Evolutionary conservation across 495 filamentous ascomycete species (phyloP).

Genomic region (Penicillium herquei): DNA sequence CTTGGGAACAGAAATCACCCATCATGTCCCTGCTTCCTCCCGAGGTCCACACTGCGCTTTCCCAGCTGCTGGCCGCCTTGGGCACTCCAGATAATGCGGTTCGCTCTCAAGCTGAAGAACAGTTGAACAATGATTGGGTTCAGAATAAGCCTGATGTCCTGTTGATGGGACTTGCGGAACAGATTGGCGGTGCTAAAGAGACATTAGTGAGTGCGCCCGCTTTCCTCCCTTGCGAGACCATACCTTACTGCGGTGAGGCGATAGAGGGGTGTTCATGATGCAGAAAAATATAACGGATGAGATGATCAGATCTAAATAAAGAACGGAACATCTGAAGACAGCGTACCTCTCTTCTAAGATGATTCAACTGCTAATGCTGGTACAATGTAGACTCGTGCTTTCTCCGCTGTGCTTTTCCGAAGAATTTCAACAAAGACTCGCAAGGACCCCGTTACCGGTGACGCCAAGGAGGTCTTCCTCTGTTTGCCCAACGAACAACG

Average conservation of each 20-base stretch:
- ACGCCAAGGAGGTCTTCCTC: constrained; percentile 78
- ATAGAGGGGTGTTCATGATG: background rate
- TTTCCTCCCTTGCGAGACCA: constrained; percentile 2
- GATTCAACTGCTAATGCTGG: background rate
- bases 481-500: constrained; percentile 69
- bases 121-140: constrained; percentile 87
- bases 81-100: constrained; percentile 86
- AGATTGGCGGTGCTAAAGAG: constrained; percentile 72
- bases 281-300: background rate
- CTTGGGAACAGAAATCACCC: constrained; percentile 31
- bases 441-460: constrained; percentile 67
- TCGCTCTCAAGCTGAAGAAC: constrained; percentile 82
- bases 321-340: background rate
- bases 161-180: constrained; percentile 90
- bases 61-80: constrained; percentile 79
- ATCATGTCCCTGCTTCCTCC: constrained; percentile 82
- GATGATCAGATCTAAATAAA: background rate
- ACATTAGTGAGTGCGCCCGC: constrained; percentile 56
- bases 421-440: constrained; percentile 84
- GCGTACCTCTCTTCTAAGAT: too few species aligned
- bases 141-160: constrained; percentile 75
- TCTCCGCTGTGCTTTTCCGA: constrained; percentile 91
- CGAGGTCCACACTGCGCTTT: constrained; percentile 77
- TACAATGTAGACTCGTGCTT: constrained; percentile 67
- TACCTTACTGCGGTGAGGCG: background rate